These are phyloP conservation scores for Barnettozyma salicaria DNA, from an alignment of 805 yeast genomes.

Conservation along the genomic window DNA sequence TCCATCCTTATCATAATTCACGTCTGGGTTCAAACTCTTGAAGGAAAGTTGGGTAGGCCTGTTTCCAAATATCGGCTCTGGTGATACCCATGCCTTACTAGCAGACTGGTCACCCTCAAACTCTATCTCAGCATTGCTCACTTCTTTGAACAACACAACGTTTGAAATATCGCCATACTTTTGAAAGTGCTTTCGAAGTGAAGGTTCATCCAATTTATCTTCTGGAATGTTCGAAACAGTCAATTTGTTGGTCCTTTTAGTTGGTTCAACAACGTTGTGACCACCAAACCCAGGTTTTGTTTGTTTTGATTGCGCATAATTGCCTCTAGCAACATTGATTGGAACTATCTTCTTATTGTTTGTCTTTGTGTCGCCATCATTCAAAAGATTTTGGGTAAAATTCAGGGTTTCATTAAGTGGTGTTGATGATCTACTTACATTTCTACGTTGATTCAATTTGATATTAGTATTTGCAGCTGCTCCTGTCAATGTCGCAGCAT, in stretches of 20 bases:
- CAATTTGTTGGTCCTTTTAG: slow-evolving; percentile 19
- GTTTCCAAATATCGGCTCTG: slow-evolving; percentile 41
- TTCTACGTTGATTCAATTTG: too few relatives aligned
- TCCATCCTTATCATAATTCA: too few relatives aligned
- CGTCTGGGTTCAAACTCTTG: too few relatives aligned
- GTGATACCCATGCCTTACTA: slow-evolving; percentile 36
- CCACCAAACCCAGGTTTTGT: too few relatives aligned
- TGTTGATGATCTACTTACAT: too few relatives aligned
- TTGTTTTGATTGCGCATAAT: slow-evolving; percentile 5
- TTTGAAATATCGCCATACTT: slow-evolving; percentile 34
- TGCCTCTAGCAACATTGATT: too few relatives aligned
- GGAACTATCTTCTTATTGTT: too few relatives aligned
- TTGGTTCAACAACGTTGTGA: too few relatives aligned
- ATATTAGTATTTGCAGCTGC: slow-evolving; percentile 9
- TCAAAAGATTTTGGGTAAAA: too few relatives aligned
- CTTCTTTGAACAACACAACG: slow-evolving; percentile 23
- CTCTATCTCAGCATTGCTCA: slow-evolving; percentile 38
- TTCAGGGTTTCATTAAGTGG: too few relatives aligned
- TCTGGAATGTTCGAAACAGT: slow-evolving; percentile 39
- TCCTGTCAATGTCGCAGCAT: too few relatives aligned
- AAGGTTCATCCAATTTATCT: slow-evolving; percentile 33
- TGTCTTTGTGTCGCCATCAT: too few relatives aligned
- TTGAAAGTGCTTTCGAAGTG: slow-evolving; percentile 32
- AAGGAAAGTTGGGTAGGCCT: slow-evolving; percentile 44
- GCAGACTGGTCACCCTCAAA: slow-evolving; percentile 35